These are phyloP conservation scores for Escallonia herrerae DNA, from an alignment of 129 eudicot genomes.

Conservation along the genomic window DNA sequence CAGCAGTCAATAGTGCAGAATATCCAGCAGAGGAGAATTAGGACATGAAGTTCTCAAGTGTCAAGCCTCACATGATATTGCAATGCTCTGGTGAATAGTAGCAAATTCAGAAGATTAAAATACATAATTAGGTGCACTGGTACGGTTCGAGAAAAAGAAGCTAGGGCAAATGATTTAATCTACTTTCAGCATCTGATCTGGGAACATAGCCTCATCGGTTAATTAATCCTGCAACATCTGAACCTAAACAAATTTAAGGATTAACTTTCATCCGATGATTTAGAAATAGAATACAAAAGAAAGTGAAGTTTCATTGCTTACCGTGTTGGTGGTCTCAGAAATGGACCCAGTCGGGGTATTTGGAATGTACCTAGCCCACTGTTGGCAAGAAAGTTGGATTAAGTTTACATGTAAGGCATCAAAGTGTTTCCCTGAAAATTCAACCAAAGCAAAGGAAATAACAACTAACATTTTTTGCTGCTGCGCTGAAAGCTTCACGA, in stretches of 20 bases:
- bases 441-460: not conserved
- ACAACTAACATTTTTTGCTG: slow-evolving; percentile 78
- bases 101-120: no score
- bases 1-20: no score
- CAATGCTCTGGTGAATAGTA: no score
- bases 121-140: no score
- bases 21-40: no score
- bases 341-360: slow-evolving; percentile 45
- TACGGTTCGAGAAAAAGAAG: not conserved
- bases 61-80: no score
- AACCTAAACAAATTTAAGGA: no score
- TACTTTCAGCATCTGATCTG: no score
- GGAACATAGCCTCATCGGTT: no score
- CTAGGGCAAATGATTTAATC: not conserved
- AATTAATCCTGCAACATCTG: no score
- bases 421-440: not conserved
- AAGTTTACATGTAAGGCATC: not conserved
- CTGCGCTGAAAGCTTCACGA: slow-evolving; percentile 95
- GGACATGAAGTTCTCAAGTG: no score
- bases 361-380: slow-evolving; percentile 95
- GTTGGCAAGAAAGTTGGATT: slow-evolving; percentile 8
- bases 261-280: no score
- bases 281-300: not conserved
- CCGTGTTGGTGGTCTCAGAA: slow-evolving; percentile 38
- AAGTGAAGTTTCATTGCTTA: slow-evolving; percentile 18